Percentiles rank a stretch among this genome's conserved stretches.
Conservation (phyloP, 371 early-diverging fungal genomes). For the Coemansia sp. region DNA sequence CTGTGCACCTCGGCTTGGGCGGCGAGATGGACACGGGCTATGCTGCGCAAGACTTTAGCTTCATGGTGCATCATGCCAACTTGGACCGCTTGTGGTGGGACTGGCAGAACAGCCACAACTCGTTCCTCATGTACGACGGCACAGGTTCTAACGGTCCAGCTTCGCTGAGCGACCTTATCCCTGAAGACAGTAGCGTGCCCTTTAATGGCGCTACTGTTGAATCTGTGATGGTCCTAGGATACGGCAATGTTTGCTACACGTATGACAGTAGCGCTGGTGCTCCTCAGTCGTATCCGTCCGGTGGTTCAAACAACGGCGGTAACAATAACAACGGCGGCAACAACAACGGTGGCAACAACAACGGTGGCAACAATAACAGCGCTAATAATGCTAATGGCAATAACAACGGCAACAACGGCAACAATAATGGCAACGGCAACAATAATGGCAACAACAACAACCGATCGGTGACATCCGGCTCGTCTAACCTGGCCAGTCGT, state of each 20-base stretch:
- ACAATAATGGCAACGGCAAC: slow-evolving; percentile 5
- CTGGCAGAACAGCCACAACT: slow-evolving; percentile 49
- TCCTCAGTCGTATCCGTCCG: slow-evolving; percentile 23
- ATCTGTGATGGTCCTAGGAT: slow-evolving; percentile 49
- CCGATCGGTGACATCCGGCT: slow-evolving; percentile 20
- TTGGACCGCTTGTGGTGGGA: slow-evolving; percentile 56
- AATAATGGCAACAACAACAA: background rate
- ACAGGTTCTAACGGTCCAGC: slow-evolving; percentile 17
- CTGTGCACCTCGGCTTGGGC: slow-evolving; percentile 48
- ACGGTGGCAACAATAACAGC: slow-evolving; percentile 4
- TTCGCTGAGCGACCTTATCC: slow-evolving; percentile 25
- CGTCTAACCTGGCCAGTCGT: slow-evolving; percentile 26
- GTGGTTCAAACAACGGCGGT: background rate
- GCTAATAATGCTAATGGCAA: slow-evolving; percentile 3
- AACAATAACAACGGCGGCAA: background rate
- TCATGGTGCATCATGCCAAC: slow-evolving; percentile 56
- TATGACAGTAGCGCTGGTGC: slow-evolving; percentile 36
- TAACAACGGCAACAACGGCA: background rate
- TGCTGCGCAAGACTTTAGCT: slow-evolving; percentile 55
- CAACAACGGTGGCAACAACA: background rate
- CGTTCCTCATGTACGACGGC: slow-evolving; percentile 35
- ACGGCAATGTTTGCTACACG: slow-evolving; percentile 45
- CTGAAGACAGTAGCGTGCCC: slow-evolving; percentile 28
- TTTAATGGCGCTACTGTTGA: slow-evolving; percentile 30
- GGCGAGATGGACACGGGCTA: slow-evolving; percentile 51